Evolutionary conservation across 441 rosid genomes (phyloP).

Genomic region (Metrosideros polymorpha): DNA sequence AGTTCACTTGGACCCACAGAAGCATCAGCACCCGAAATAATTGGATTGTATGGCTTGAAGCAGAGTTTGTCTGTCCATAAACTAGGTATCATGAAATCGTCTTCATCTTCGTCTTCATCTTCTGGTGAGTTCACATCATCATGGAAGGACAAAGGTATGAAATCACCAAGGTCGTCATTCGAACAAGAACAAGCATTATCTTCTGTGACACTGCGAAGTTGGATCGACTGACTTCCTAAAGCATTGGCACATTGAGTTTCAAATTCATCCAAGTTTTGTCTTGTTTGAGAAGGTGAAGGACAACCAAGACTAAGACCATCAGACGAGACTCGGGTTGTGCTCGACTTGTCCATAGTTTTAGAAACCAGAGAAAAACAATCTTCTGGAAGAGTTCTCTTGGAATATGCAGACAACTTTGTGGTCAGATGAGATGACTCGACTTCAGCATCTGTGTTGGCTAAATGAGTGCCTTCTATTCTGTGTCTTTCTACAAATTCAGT

Average conservation of each 20-base stretch:
- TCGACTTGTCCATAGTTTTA: neutral
- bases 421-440: neutral
- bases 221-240: neutral
- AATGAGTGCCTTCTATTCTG: neutral
- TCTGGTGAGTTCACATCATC: neutral
- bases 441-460: neutral
- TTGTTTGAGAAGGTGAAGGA: neutral
- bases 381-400: neutral
- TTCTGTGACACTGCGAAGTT: neutral
- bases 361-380: neutral
- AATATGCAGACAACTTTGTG: neutral
- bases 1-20: neutral
- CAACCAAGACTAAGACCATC: neutral
- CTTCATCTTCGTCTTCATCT: neutral
- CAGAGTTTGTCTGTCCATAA: neutral
- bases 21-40: neutral
- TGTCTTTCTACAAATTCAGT: neutral
- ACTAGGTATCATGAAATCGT: neutral
- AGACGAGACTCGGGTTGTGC: neutral
- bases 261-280: neutral
- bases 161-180: constrained; percentile 14
- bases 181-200: neutral
- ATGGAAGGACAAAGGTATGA: constrained; percentile 8
- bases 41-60: neutral
- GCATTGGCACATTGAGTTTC: neutral